Conservation (phyloP, 371 early-diverging fungal genomes). For the Mortierella sp. region DNA sequence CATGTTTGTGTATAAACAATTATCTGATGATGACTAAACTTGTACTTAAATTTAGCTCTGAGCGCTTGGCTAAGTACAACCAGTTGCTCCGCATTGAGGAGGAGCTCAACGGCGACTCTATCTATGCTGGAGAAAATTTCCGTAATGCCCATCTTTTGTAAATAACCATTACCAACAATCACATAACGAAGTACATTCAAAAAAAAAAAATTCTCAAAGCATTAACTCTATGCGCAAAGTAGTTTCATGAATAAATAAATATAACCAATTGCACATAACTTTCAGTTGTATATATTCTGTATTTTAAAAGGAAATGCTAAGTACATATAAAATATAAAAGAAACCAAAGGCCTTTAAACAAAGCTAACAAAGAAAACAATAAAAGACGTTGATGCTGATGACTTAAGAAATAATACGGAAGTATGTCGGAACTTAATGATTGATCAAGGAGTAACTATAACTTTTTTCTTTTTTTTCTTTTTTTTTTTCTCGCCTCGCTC, state of each 20-base stretch:
- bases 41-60: conserved; percentile 64
- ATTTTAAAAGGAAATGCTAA: neutral
- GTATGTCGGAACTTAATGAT: neutral
- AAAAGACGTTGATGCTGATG: neutral
- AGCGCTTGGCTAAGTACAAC: conserved; percentile 99
- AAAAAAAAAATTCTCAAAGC: too few species aligned
- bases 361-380: too few species aligned
- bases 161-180: too few species aligned
- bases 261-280: too few species aligned
- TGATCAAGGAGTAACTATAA: neutral
- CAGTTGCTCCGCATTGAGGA: conserved; percentile 96
- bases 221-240: too few species aligned
- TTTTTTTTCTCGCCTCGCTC: neutral
- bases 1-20: too few species aligned
- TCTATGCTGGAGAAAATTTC: conserved; percentile 96
- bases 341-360: too few species aligned
- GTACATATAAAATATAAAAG: neutral
- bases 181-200: too few species aligned
- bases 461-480: too few species aligned
- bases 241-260: too few species aligned
- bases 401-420: neutral
- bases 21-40: too few species aligned
- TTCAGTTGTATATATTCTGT: neutral
- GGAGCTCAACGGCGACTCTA: conserved; percentile 80
- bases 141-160: conserved; percentile 76